A percentile compares a stretch with the other conserved stretches of the same genome.
Conservation (phyloP, 768 basidiomycete species). For the Russula brevipes region DNA sequence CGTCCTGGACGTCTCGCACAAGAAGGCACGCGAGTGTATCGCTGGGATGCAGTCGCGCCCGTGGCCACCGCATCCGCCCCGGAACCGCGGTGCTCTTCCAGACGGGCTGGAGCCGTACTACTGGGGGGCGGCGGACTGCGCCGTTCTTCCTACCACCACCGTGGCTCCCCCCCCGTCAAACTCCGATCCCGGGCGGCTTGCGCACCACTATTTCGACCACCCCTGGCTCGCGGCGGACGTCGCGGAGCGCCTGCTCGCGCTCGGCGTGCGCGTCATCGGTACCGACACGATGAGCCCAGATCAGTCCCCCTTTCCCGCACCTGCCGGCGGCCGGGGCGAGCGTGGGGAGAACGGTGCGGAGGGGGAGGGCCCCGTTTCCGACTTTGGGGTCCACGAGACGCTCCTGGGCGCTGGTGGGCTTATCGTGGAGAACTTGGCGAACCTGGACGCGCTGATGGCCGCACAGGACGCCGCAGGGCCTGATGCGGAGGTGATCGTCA, state of each 20-base stretch:
- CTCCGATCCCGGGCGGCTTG: not conserved
- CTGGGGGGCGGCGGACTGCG: conserved; percentile 7
- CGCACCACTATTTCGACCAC: conserved; percentile 28
- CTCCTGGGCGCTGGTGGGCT: conserved; percentile 27
- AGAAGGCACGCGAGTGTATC: conserved; percentile 24
- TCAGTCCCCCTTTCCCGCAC: conserved; percentile 18
- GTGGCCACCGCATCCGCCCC: conserved; percentile 19
- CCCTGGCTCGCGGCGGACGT: conserved; percentile 29
- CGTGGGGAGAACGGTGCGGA: not conserved
- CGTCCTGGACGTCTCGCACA: conserved; percentile 29
- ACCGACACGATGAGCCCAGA: conserved; percentile 31
- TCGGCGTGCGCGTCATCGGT: conserved; percentile 28
- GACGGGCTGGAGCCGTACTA: conserved; percentile 31
- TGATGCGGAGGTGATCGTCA: conserved; percentile 21
- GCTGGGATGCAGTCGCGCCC: conserved; percentile 26
- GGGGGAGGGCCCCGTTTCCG: not conserved
- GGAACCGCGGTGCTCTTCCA: conserved; percentile 27
- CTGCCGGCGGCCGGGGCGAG: not conserved
- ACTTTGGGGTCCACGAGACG: conserved; percentile 26
- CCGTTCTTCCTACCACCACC: not conserved
- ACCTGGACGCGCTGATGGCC: conserved; percentile 24
- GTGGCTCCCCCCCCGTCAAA: not conserved
- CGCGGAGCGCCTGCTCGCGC: conserved; percentile 26
- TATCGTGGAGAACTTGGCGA: conserved; percentile 31
- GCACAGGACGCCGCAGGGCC: conserved; percentile 6